Evolutionary conservation across 176 grass and related monocot genomes (phyloP).

Genomic region (Typha latifolia): DNA sequence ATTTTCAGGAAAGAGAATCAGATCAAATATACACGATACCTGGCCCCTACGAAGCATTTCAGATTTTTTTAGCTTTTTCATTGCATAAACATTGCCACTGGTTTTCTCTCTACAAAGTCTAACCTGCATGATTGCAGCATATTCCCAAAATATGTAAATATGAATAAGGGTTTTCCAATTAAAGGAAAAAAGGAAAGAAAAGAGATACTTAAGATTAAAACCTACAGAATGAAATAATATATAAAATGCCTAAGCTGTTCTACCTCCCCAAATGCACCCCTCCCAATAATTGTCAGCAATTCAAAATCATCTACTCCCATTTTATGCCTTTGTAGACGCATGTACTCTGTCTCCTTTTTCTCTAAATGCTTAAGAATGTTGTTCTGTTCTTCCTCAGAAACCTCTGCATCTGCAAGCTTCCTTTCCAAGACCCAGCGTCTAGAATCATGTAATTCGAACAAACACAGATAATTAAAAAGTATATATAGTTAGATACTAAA

Average conservation of each 20-base stretch:
- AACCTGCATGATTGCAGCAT: slow-evolving; percentile 49
- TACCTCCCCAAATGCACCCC: slow-evolving; percentile 98
- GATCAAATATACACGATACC: slow-evolving; percentile 39
- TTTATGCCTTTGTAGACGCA: slow-evolving; percentile 95
- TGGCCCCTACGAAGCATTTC: slow-evolving; percentile 99
- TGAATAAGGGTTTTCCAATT: slow-evolving; percentile 2
- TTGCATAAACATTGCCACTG: slow-evolving; percentile 82
- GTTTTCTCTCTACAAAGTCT: slow-evolving; percentile 89
- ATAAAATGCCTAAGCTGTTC: neutral
- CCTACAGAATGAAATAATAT: slow-evolving; percentile 2
- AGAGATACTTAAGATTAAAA: slow-evolving; percentile 1
- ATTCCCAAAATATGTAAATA: neutral
- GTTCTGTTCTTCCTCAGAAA: slow-evolving; percentile 90
- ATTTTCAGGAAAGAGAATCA: too few species aligned
- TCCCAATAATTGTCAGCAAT: slow-evolving; percentile 97
- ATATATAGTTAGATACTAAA: neutral
- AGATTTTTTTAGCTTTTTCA: slow-evolving; percentile 99
- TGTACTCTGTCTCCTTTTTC: slow-evolving; percentile 96
- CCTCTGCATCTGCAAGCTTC: slow-evolving; percentile 88
- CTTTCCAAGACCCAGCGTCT: slow-evolving; percentile 95
- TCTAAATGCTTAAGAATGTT: slow-evolving; percentile 94
- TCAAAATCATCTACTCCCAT: slow-evolving; percentile 99
- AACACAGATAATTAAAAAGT: neutral
- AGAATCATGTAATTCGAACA: slow-evolving; percentile 17
- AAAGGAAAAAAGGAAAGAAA: slow-evolving; percentile 1